A percentile compares a stretch with the other conserved stretches of the same genome.
These are phyloP conservation scores for Fragaria nilgerrensis DNA, from an alignment of 306 rosid species.

Conservation along the genomic window DNA sequence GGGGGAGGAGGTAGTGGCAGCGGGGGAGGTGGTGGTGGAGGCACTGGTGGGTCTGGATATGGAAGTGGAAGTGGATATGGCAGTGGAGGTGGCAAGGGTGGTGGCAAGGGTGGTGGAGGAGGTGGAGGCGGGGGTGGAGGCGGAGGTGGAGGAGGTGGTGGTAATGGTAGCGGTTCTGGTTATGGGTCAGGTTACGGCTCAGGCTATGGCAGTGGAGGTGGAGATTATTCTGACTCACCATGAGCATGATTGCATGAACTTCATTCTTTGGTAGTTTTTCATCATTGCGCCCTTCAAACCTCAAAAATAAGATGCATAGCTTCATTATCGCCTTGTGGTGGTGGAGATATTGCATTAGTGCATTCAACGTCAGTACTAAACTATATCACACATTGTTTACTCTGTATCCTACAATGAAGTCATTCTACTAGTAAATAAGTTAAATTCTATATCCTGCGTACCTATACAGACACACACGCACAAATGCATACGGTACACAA, in stretches of 20 bases:
- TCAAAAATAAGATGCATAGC: conserved; percentile 37
- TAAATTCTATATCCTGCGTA: neutral
- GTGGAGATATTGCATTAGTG: conserved; percentile 5
- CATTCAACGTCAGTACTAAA: neutral
- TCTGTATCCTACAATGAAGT: neutral
- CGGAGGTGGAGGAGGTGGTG: neutral
- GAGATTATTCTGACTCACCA: conserved; percentile 29
- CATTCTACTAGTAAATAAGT: neutral
- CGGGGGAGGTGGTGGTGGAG: conserved; percentile 32
- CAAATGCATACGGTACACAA: neutral
- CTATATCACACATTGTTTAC: neutral
- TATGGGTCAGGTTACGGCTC: conserved; percentile 54
- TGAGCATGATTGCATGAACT: conserved; percentile 18
- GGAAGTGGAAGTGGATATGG: conserved; percentile 50
- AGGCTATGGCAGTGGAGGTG: conserved; percentile 37
- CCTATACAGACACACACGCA: neutral
- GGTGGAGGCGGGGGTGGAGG: conserved; percentile 27
- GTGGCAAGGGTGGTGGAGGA: conserved; percentile 6
- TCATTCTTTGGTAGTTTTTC: neutral
- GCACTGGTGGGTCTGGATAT: conserved; percentile 35
- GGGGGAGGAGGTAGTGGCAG: conserved; percentile 35
- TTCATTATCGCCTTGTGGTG: conserved; percentile 22
- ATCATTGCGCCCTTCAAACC: neutral
- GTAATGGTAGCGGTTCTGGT: conserved; percentile 43
- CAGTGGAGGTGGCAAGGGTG: conserved; percentile 22